Percentiles rank a stretch among this genome's conserved stretches.
These are phyloP conservation scores for Colletotrichum theobromicola DNA, from an alignment of 2,329 filamentous ascomycete genomes.

Conservation along the genomic window DNA sequence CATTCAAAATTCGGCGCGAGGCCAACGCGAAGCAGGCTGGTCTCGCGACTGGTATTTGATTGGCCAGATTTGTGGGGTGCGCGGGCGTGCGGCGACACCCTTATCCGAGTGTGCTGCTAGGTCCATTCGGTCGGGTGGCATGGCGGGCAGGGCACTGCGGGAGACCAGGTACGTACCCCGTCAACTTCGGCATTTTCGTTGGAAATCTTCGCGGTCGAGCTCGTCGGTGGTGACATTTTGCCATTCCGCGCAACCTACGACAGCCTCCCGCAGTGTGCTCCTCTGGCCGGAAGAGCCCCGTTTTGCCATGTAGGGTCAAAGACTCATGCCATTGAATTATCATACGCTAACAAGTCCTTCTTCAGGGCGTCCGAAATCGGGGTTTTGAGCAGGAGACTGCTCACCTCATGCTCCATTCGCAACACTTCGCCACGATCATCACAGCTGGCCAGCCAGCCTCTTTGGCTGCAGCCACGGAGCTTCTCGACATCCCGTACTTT, in stretches of 20 bases:
- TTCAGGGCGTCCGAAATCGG: slow-evolving; percentile 20
- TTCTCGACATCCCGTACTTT: slow-evolving; percentile 1
- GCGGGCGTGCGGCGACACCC: not conserved
- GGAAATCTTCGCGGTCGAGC: not conserved
- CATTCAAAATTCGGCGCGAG: slow-evolving; percentile 21
- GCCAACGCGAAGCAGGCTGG: slow-evolving; percentile 11
- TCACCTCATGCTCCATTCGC: slow-evolving; percentile 11
- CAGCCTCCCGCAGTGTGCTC: not conserved
- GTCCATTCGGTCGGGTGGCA: too few species aligned
- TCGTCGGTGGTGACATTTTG: not conserved
- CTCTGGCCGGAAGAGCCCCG: not conserved
- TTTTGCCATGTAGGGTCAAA: not conserved
- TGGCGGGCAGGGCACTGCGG: too few species aligned
- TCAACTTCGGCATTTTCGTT: not conserved
- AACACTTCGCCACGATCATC: not conserved
- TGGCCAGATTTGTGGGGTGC: not conserved
- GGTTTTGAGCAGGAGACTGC: slow-evolving; percentile 15
- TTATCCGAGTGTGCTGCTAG: slow-evolving; percentile 6
- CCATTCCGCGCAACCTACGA: not conserved
- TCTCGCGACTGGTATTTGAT: slow-evolving; percentile 21
- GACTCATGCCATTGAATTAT: not conserved
- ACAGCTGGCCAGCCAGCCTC: not conserved
- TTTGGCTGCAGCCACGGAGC: not conserved
- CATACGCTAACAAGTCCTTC: not conserved
- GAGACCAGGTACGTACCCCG: not conserved